phyloP scores from a whole-genome alignment of 2,329 filamentous ascomycete species.

The Nothophaeocryptopus gaeumannii region DNA sequence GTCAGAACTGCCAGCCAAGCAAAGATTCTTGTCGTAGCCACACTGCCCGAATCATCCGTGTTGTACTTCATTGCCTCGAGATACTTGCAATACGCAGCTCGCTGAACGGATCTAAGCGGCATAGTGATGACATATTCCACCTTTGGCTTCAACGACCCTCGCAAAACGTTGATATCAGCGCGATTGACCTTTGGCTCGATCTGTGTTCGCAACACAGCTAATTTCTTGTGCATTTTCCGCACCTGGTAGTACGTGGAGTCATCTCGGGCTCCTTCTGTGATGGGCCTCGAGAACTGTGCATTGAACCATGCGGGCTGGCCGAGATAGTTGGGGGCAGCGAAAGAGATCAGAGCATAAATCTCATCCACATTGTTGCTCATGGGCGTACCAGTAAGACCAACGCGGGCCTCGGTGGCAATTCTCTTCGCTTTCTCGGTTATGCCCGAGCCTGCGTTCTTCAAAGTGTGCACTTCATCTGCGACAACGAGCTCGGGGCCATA shows the following conservation, averaged over 20 bases:
- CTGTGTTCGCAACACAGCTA: constrained; percentile 67
- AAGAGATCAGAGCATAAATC: constrained; percentile 83
- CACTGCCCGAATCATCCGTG: neutral
- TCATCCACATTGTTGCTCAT: constrained; percentile 80
- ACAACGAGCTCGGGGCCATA: constrained; percentile 69
- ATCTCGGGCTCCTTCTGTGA: constrained; percentile 65
- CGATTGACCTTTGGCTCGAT: constrained; percentile 77
- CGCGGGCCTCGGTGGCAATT: constrained; percentile 67
- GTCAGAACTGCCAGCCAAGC: constrained; percentile 54
- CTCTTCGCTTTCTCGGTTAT: constrained; percentile 54
- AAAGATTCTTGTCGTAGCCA: constrained; percentile 42
- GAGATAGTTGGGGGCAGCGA: constrained; percentile 77
- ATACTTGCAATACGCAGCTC: constrained; percentile 58
- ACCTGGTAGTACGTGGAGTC: constrained; percentile 60
- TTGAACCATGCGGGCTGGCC: constrained; percentile 67
- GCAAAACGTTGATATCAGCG: constrained; percentile 65
- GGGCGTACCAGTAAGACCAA: constrained; percentile 84
- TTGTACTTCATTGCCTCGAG: constrained; percentile 44
- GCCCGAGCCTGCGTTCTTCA: constrained; percentile 64
- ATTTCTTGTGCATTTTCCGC: constrained; percentile 61
- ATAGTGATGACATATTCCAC: constrained; percentile 78
- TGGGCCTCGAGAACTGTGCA: constrained; percentile 67
- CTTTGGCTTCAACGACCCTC: constrained; percentile 68
- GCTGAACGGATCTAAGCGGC: constrained; percentile 65
- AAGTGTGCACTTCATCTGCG: constrained; percentile 77